phyloP scores from a whole-genome alignment of 805 yeast genomes.

The Nakazawaea holstii region DNA sequence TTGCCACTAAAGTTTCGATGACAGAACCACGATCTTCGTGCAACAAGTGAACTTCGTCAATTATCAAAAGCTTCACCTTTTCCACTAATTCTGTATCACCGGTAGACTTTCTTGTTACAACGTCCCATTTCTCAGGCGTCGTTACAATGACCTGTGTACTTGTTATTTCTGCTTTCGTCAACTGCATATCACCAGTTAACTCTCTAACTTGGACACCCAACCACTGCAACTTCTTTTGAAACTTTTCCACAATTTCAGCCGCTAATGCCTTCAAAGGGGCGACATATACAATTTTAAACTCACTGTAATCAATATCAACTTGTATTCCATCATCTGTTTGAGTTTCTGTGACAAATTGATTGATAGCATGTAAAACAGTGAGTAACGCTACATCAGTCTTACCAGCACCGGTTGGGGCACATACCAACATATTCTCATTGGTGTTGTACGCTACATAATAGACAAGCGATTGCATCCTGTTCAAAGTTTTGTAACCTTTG shows the following conservation, averaged over 20 bases:
- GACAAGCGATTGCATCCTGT: constrained; percentile 86
- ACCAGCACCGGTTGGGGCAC: constrained; percentile 99
- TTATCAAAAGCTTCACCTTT: constrained; percentile 79
- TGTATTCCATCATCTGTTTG: constrained; percentile 41
- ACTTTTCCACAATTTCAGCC: constrained; percentile 93
- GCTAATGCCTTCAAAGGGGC: constrained; percentile 94
- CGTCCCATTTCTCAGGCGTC: constrained; percentile 97
- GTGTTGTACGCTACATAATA: constrained; percentile 90
- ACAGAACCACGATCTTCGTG: constrained; percentile 99
- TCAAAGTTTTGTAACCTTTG: constrained; percentile 67
- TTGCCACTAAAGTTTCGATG: constrained; percentile 88
- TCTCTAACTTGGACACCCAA: constrained; percentile 83
- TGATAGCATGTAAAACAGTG: constrained; percentile 72
- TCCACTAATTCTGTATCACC: constrained; percentile 84
- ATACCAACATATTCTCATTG: constrained; percentile 89
- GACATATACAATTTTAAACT: constrained; percentile 86
- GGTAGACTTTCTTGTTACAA: constrained; percentile 86
- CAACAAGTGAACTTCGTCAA: constrained; percentile 93
- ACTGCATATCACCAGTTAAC: constrained; percentile 93
- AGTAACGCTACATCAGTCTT: constrained; percentile 90
- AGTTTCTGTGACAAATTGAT: constrained; percentile 57
- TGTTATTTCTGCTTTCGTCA: constrained; percentile 72
- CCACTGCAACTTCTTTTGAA: constrained; percentile 72
- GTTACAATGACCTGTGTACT: constrained; percentile 87
- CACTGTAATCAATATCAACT: constrained; percentile 71